Conservation (phyloP, 2,329 filamentous ascomycete species). For the Fusarium sp. region DNA sequence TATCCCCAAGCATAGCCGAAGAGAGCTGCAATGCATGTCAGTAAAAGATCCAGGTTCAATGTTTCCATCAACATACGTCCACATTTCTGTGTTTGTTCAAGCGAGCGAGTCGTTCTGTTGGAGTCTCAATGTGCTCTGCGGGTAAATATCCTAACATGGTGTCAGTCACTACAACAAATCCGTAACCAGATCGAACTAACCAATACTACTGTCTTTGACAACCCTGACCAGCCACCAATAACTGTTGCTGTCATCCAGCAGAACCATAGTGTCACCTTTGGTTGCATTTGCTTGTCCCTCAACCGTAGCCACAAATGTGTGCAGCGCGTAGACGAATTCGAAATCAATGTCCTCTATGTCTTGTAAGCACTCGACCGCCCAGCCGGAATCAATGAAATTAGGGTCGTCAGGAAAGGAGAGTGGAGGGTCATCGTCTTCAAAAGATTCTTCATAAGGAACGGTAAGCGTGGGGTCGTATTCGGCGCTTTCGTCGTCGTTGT, state of each 20-base stretch:
- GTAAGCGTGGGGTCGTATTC: slow-evolving; percentile 51
- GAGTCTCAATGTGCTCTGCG: slow-evolving; percentile 98
- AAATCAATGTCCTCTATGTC: slow-evolving; percentile 98
- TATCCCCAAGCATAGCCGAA: slow-evolving; percentile 71
- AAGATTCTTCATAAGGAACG: slow-evolving; percentile 60
- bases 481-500: slow-evolving; percentile 39
- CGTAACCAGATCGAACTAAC: slow-evolving; percentile 53
- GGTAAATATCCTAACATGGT: slow-evolving; percentile 82
- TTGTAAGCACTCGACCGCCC: slow-evolving; percentile 88
- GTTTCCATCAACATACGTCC: slow-evolving; percentile 72
- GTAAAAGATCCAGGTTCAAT: not conserved
- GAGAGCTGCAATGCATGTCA: slow-evolving; percentile 61
- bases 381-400: slow-evolving; percentile 77
- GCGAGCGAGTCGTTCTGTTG: slow-evolving; percentile 91
- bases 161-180: slow-evolving; percentile 32
- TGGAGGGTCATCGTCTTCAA: slow-evolving; percentile 62
- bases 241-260: slow-evolving; percentile 98
- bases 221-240: slow-evolving; percentile 99
- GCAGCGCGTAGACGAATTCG: slow-evolving; percentile 97
- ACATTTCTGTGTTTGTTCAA: slow-evolving; percentile 98
- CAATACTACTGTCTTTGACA: slow-evolving; percentile 97
- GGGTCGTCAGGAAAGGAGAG: slow-evolving; percentile 67
- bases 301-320: slow-evolving; percentile 97
- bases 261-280: slow-evolving; percentile 98
- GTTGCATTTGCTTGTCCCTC: slow-evolving; percentile 98